A percentile compares a stretch with the other conserved stretches of the same genome.
These are phyloP conservation scores for Helianthus annuus DNA, from an alignment of 129 eudicot genomes.

Conservation along the genomic window HanXRQr2.0-SUNRISE NC_035449.2:67003281-67003780, in stretches of 20 bases:
- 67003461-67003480: slow-evolving; percentile 1
- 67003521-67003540: slow-evolving; percentile 90
- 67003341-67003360: not conserved
- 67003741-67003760: slow-evolving; percentile 93
- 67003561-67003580: slow-evolving; percentile 96
- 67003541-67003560: slow-evolving; percentile 87
- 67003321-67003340: not conserved
- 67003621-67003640: not conserved
- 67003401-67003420: not conserved
- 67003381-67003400: not conserved
- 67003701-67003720: slow-evolving; percentile 72
- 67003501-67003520: slow-evolving; percentile 59
- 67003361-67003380: not conserved
- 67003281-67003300: no score
- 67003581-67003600: slow-evolving; percentile 62
- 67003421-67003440: slow-evolving; percentile 3
- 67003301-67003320: not conserved
- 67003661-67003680: slow-evolving; percentile 16
- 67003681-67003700: slow-evolving; percentile 75
- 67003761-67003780: slow-evolving; percentile 83
- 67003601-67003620: not conserved
- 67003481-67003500: slow-evolving; percentile 5
- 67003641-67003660: not conserved
- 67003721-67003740: slow-evolving; percentile 84
- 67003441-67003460: not conserved